Evolutionary conservation across 257 asterid species (phyloP).

Genomic region (Haberlea rhodopensis): DNA sequence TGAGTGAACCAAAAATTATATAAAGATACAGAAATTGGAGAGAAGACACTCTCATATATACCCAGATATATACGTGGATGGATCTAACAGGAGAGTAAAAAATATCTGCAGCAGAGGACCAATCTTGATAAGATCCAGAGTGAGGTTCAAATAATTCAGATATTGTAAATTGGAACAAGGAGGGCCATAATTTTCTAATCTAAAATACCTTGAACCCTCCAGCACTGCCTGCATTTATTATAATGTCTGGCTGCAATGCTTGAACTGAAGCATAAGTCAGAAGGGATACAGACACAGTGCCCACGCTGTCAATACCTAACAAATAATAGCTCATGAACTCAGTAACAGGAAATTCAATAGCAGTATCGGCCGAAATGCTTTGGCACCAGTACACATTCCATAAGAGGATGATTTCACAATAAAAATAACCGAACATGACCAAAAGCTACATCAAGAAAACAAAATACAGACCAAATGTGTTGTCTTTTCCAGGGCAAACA

Average conservation of each 20-base stretch:
- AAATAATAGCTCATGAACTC: constrained; percentile 25
- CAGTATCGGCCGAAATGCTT: constrained; percentile 3
- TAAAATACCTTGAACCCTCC: constrained; percentile 87
- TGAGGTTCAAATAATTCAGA: neutral
- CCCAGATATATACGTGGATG: neutral
- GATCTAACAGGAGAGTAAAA: neutral
- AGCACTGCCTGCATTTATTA: constrained; percentile 98
- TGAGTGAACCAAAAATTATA: neutral
- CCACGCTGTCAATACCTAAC: constrained; percentile 90
- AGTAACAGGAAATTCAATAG: constrained; percentile 22
- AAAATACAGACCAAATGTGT: constrained; percentile 56
- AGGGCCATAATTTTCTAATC: neutral
- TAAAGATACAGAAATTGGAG: neutral
- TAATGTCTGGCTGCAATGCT: constrained; percentile 82
- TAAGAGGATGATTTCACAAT: constrained; percentile 7
- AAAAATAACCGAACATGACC: neutral
- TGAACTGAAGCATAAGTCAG: constrained; percentile 84
- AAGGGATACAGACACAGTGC: constrained; percentile 85
- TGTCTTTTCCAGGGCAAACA: constrained; percentile 90
- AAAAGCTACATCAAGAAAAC: constrained; percentile 11
- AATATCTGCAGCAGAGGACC: neutral
- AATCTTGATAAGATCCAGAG: neutral
- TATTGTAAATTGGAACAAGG: neutral
- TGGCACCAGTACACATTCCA: neutral
- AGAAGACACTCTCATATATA: neutral